Evolutionary conservation across 2,329 filamentous ascomycete species (phyloP).

Genomic region (Fusarium torreyae): DNA sequence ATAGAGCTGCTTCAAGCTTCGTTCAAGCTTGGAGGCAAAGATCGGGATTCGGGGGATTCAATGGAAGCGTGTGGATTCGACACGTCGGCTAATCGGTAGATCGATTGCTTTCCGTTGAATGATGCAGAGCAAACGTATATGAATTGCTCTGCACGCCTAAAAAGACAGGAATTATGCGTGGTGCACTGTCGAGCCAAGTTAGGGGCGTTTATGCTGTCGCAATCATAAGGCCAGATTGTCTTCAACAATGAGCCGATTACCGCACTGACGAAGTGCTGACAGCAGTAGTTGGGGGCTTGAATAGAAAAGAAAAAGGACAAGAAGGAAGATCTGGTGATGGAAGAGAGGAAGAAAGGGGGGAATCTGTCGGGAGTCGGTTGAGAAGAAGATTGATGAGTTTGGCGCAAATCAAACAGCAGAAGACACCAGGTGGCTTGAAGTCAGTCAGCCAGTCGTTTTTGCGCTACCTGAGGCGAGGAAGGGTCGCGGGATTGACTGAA

Average conservation of each 20-base stretch:
- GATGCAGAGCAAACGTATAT: constrained; percentile 7
- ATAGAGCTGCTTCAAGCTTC: constrained; percentile 33
- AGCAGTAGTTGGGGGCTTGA: constrained; percentile 11
- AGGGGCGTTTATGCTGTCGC: constrained; percentile 41
- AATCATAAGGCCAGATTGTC: constrained; percentile 55
- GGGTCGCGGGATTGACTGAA: constrained; percentile 47
- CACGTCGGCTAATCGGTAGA: constrained; percentile 11
- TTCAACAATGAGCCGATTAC: constrained; percentile 45
- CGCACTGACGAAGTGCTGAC: constrained; percentile 34
- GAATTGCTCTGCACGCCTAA: constrained; percentile 22
- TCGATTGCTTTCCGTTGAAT: constrained; percentile 14
- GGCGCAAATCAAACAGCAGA: constrained; percentile 50
- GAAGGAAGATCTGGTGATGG: constrained; percentile 25
- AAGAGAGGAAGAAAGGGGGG: constrained; percentile 40
- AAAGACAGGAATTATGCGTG: constrained; percentile 21
- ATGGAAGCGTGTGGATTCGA: constrained; percentile 18
- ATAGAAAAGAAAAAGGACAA: constrained; percentile 3
- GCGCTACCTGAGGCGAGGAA: constrained; percentile 50
- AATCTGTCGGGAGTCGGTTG: constrained; percentile 33
- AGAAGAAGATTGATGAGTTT: constrained; percentile 40
- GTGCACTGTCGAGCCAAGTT: constrained; percentile 31
- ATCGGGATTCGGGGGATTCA: constrained; percentile 21
- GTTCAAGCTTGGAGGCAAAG: constrained; percentile 25
- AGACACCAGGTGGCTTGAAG: constrained; percentile 55
- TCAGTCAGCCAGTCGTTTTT: constrained; percentile 47